Evolutionary conservation across 495 filamentous ascomycete species (phyloP).

Genomic region (Hypoxylon intermedium): DNA sequence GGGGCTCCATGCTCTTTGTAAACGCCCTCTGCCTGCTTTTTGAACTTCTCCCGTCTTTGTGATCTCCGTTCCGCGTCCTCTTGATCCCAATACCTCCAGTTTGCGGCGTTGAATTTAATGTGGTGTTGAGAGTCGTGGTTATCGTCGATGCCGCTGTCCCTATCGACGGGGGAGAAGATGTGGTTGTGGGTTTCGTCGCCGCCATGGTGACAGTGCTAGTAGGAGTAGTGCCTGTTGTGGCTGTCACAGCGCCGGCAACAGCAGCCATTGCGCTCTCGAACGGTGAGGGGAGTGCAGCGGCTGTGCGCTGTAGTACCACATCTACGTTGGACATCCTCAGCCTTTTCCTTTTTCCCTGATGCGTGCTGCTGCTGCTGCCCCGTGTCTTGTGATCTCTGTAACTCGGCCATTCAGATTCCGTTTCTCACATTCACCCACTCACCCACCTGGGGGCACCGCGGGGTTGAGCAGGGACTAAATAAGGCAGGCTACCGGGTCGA

Average conservation of each 20-base stretch:
- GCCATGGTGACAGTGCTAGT: conserved; percentile 14
- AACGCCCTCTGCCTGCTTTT: conserved; percentile 42
- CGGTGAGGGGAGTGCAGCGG: conserved; percentile 41
- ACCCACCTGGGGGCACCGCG: conserved; percentile 39
- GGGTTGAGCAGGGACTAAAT: conserved; percentile 46
- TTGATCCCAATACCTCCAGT: conserved; percentile 40
- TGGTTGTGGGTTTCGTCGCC: conserved; percentile 30
- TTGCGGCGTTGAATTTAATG: conserved; percentile 11
- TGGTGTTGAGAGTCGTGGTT: conserved; percentile 11
- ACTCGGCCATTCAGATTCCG: conserved; percentile 47
- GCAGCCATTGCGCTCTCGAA: conserved; percentile 42
- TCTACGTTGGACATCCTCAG: conserved; percentile 46
- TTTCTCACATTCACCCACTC: conserved; percentile 36
- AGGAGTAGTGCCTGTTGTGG: conserved; percentile 7
- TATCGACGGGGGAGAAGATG: conserved; percentile 18
- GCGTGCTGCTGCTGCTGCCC: conserved; percentile 29
- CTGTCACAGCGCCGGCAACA: conserved; percentile 24
- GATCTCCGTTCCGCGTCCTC: conserved; percentile 39
- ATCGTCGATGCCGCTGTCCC: conserved; percentile 17
- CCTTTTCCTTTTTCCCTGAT: conserved; percentile 38
- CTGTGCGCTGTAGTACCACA: conserved; percentile 46
- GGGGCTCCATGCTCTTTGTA: conserved; percentile 69
- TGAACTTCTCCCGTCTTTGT: conserved; percentile 40
- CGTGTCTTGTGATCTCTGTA: conserved; percentile 46
- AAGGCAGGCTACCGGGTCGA: conserved; percentile 21